Base-by-base conservation (phyloP, 495 filamentous ascomycete species). In the Aspergillus sclerotioniger region DNA sequence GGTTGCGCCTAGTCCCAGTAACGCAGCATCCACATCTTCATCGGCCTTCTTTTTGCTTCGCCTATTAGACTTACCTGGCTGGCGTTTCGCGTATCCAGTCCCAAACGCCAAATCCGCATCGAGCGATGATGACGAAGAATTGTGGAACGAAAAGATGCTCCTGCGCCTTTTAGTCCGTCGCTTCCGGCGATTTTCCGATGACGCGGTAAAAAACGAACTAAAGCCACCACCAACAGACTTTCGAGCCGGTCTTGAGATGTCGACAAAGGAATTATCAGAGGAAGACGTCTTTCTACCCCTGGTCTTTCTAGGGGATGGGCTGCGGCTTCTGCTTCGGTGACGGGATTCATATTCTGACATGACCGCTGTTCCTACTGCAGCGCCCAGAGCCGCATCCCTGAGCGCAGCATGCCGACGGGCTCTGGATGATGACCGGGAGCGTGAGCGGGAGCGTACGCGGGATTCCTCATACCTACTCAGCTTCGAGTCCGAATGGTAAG, bases 121-220 rank as follows among this genome's bases (percentile, higher is more conserved):
- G 8, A 82, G 73, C 1, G 84, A 86, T 0, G 84, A 85, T 2
- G 82, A 82, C 6, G 85, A 87, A 1, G 74, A 79, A 60, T 83
- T 83, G 31, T 77, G 76, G 62, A 87, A 84, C 46, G 72, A 80
- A 70, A 88, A 88, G 62, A 88, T 82, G 25, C 84, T 79, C 33
- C 69, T 70, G 3, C 66, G 58, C 63, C 75, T 76, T 54, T 78
- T 80, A 19, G 69, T 64, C 10, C 66, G 67, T 17, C 68, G 62
- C 54, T 72, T 77, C 51, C 71, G 74, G 52, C 77, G 75, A 57
- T 82, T 77, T 21, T 76, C 77, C 0, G 81, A 80, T 4, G 76
- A 71, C 0, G 81, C 65, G 3, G 75, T 70, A 61, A 84, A 84
- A 66, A 84, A 80, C 12, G 73, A 76, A 60, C 60, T 66, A 41